These are phyloP conservation scores for Podaxis sp. DNA, from an alignment of 768 basidiomycete species.

Conservation along the genomic window DNA sequence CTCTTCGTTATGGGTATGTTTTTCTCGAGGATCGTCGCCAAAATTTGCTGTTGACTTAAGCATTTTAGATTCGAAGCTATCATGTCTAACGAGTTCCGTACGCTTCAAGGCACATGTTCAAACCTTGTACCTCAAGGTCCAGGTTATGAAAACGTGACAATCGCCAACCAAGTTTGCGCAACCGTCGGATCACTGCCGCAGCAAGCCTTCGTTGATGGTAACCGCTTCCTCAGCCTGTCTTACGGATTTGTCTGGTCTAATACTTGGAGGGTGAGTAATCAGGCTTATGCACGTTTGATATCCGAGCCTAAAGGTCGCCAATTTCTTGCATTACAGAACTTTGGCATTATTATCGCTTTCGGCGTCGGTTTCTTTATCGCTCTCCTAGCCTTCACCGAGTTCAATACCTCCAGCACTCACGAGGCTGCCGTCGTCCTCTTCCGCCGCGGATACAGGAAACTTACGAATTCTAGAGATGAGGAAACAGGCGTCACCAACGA, in stretches of 20 bases:
- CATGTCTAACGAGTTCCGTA: conserved; percentile 82
- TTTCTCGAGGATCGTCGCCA: conserved; percentile 17
- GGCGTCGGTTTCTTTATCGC: conserved; percentile 53
- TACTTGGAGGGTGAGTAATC: conserved; percentile 39
- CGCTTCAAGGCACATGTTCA: conserved; percentile 59
- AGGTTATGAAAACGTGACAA: conserved; percentile 54
- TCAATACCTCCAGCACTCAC: conserved; percentile 37
- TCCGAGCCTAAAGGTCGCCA: neutral
- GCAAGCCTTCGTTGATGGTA: conserved; percentile 57
- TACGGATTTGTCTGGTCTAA: conserved; percentile 45
- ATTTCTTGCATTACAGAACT: conserved; percentile 39
- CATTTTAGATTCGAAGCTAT: conserved; percentile 73
- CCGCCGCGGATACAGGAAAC: conserved; percentile 51
- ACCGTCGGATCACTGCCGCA: conserved; percentile 64
- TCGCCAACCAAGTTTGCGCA: conserved; percentile 75
- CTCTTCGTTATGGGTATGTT: conserved; percentile 22
- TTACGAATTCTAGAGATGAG: conserved; percentile 18
- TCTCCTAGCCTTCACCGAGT: conserved; percentile 60
- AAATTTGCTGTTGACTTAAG: conserved; percentile 40
- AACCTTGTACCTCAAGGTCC: conserved; percentile 60
- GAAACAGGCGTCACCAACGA: conserved; percentile 20
- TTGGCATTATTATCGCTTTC: conserved; percentile 70
- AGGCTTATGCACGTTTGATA: neutral
- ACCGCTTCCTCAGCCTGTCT: conserved; percentile 43
- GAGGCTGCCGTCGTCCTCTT: conserved; percentile 53